These are phyloP conservation scores for Cytospora piceicola DNA, from an alignment of 2,329 filamentous ascomycete species.

Conservation along the genomic window DNA sequence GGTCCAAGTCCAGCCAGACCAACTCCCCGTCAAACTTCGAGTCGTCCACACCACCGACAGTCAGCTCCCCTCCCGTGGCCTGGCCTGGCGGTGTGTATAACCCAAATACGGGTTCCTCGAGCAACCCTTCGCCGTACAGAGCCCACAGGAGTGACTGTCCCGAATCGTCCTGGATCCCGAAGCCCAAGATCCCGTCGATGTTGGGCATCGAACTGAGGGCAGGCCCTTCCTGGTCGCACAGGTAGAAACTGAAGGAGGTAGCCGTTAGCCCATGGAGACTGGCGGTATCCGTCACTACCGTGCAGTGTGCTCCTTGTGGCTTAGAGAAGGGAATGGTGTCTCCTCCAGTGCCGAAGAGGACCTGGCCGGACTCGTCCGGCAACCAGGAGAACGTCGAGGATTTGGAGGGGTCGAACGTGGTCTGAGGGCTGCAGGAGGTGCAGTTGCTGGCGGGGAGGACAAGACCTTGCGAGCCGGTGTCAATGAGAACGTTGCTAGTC, in stretches of 20 bases:
- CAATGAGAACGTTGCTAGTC: conserved; percentile 26
- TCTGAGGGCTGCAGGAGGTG: conserved; percentile 24
- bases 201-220: conserved; percentile 16
- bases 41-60: conserved; percentile 38
- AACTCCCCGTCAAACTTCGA: conserved; percentile 36
- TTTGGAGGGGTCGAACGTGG: conserved; percentile 17
- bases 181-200: conserved; percentile 29
- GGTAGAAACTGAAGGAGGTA: conserved; percentile 9
- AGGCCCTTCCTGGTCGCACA: conserved; percentile 23
- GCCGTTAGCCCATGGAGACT: conserved; percentile 19
- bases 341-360: conserved; percentile 20
- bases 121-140: conserved; percentile 34
- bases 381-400: conserved; percentile 26
- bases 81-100: conserved; percentile 35
- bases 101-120: conserved; percentile 36
- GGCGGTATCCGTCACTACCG: conserved; percentile 17
- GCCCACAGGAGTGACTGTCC: conserved; percentile 35
- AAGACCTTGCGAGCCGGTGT: conserved; percentile 24
- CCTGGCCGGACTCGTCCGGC: background rate
- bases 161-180: conserved; percentile 24
- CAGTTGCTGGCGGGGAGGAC: conserved; percentile 24
- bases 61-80: conserved; percentile 35
- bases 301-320: conserved; percentile 10
- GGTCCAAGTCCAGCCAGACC: conserved; percentile 33
- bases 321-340: conserved; percentile 24